A percentile compares a stretch with the other conserved stretches of the same genome.
Evolutionary conservation across 1,284 basidiomycete species (phyloP).

Genomic region (Agroathelia rolfsii): DNA sequence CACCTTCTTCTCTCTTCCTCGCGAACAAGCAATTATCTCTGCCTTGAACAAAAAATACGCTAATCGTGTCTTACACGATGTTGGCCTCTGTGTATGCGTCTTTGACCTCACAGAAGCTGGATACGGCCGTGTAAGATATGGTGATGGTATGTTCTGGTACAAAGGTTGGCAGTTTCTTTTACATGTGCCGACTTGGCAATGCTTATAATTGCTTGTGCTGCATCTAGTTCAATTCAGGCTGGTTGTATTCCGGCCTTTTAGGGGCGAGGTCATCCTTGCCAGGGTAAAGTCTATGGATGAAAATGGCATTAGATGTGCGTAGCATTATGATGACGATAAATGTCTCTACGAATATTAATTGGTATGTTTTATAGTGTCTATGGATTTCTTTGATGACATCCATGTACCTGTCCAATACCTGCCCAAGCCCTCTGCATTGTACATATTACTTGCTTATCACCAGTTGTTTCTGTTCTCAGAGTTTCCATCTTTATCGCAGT

Average conservation of each 20-base stretch:
- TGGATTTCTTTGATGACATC: constrained; percentile 94
- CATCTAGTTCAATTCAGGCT: constrained; percentile 82
- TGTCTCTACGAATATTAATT: constrained; percentile 3
- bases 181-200: too few relatives aligned
- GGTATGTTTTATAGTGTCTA: constrained; percentile 46
- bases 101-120: constrained; percentile 82
- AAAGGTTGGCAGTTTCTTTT: constrained; percentile 50
- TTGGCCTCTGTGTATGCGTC: constrained; percentile 83
- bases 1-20: constrained; percentile 59
- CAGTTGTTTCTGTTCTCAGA: too few relatives aligned
- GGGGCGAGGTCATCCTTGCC: constrained; percentile 83
- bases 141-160: constrained; percentile 92
- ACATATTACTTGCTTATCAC: too few relatives aligned
- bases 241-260: constrained; percentile 87
- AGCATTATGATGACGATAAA: constrained; percentile 2
- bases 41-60: constrained; percentile 92
- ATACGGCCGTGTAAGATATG: constrained; percentile 89
- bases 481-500: too few relatives aligned
- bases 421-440: constrained; percentile 76
- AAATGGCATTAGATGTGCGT: constrained; percentile 73
- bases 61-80: constrained; percentile 85
- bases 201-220: constrained; percentile 1
- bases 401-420: constrained; percentile 68
- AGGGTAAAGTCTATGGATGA: constrained; percentile 81
- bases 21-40: constrained; percentile 63